A percentile compares a stretch with the other conserved stretches of the same genome.
These are phyloP conservation scores for Hypoxylon rubiginosum DNA, from an alignment of 2,329 filamentous ascomycete genomes.

Conservation along the genomic window DNA sequence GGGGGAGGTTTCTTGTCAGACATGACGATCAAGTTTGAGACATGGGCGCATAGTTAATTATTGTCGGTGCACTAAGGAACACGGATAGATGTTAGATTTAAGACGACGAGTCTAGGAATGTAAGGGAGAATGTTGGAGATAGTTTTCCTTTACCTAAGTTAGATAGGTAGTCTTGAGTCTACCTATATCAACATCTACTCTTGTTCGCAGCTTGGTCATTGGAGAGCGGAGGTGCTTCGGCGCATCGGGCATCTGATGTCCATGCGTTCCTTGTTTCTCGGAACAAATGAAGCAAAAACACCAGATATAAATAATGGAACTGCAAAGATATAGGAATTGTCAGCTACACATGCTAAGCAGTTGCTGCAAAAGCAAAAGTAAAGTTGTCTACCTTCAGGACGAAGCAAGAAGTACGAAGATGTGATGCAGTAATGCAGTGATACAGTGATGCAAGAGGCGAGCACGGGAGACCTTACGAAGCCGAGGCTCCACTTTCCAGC, in stretches of 20 bases:
- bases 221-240: slow-evolving; percentile 14
- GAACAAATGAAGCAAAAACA: slow-evolving; percentile 9
- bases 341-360: neutral
- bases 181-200: slow-evolving; percentile 6
- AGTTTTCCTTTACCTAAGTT: slow-evolving; percentile 8
- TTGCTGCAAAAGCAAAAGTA: slow-evolving; percentile 3
- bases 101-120: slow-evolving; percentile 10
- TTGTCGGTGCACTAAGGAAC: slow-evolving; percentile 5
- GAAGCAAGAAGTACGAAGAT: neutral
- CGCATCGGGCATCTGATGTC: slow-evolving; percentile 13
- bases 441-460: slow-evolving; percentile 32
- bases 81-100: neutral
- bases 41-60: slow-evolving; percentile 23
- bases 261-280: neutral
- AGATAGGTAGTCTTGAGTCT: neutral
- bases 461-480: slow-evolving; percentile 26
- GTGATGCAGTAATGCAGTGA: neutral
- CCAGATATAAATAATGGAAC: neutral
- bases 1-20: slow-evolving; percentile 49
- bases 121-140: neutral
- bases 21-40: slow-evolving; percentile 44
- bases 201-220: neutral
- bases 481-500: slow-evolving; percentile 18
- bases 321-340: neutral
- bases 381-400: slow-evolving; percentile 6